Conservation (phyloP, 2,329 filamentous ascomycete genomes). For the Penicillium sclerotiorum region DNA sequence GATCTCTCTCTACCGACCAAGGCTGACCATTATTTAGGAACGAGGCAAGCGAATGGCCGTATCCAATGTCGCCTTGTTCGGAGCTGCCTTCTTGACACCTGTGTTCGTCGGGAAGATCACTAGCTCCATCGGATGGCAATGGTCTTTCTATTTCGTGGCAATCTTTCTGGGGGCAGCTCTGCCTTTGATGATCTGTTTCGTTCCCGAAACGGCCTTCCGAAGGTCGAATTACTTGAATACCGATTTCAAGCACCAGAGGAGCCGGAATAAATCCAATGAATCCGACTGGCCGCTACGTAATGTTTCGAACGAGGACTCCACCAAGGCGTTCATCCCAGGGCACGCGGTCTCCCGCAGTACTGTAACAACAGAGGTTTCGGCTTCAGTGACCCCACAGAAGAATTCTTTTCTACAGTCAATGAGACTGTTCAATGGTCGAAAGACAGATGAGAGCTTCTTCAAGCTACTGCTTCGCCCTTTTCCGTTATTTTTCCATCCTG, state of each 20-base stretch:
- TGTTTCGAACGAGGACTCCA: slow-evolving; percentile 13
- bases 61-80: slow-evolving; percentile 69
- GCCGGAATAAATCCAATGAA: slow-evolving; percentile 18
- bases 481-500: slow-evolving; percentile 79
- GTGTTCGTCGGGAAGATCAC: slow-evolving; percentile 91
- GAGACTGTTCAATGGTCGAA: slow-evolving; percentile 76
- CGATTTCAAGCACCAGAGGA: slow-evolving; percentile 57
- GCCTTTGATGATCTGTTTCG: slow-evolving; percentile 73
- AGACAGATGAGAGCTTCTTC: slow-evolving; percentile 74
- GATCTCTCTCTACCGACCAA: neutral
- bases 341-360: neutral
- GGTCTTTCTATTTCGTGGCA: slow-evolving; percentile 85
- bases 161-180: slow-evolving; percentile 77
- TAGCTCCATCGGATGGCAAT: slow-evolving; percentile 73
- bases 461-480: slow-evolving; percentile 71
- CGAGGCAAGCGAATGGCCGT: slow-evolving; percentile 86
- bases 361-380: slow-evolving; percentile 13
- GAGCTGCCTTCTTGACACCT: slow-evolving; percentile 75
- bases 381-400: slow-evolving; percentile 47
- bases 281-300: slow-evolving; percentile 9
- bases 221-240: slow-evolving; percentile 70
- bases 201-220: slow-evolving; percentile 80
- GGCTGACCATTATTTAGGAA: slow-evolving; percentile 51
- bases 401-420: slow-evolving; percentile 62
- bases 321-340: slow-evolving; percentile 9